A percentile compares a stretch with the other conserved stretches of the same genome.
Evolutionary conservation across 495 filamentous ascomycete species (phyloP).

Genomic region (Penicillium verhagenii): DNA sequence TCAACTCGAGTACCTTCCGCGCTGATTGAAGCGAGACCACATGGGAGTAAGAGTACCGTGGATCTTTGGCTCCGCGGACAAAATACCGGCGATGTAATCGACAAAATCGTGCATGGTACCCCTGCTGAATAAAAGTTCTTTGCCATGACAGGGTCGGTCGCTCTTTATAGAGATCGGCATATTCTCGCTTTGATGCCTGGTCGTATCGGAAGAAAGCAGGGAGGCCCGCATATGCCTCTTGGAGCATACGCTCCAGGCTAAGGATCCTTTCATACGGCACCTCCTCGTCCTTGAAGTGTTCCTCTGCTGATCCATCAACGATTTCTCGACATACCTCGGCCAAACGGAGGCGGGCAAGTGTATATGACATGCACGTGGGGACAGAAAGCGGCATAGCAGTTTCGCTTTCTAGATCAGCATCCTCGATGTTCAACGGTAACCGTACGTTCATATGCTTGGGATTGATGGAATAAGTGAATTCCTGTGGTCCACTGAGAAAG

Average conservation of each 20-base stretch:
- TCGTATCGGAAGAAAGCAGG: conserved; percentile 41
- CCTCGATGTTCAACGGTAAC: conserved; percentile 35
- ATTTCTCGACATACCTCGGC: conserved; percentile 42
- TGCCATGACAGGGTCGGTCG: conserved; percentile 42
- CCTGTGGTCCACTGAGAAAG: conserved; percentile 48
- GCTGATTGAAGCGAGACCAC: conserved; percentile 43
- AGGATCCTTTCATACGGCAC: conserved; percentile 39
- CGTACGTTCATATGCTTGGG: conserved; percentile 45
- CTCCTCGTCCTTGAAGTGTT: conserved; percentile 30
- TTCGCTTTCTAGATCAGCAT: conserved; percentile 15
- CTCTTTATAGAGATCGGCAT: conserved; percentile 30
- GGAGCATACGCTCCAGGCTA: conserved; percentile 33
- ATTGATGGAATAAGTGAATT: conserved; percentile 47
- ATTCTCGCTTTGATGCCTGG: conserved; percentile 28
- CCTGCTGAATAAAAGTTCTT: conserved; percentile 39
- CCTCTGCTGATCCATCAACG: conserved; percentile 32
- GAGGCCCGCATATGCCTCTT: conserved; percentile 22
- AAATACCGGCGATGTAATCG: conserved; percentile 45
- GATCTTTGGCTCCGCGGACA: conserved; percentile 39
- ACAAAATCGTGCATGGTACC: conserved; percentile 41
- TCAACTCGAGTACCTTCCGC: conserved; percentile 40
- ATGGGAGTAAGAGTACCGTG: conserved; percentile 46
- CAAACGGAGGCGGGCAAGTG: conserved; percentile 39
- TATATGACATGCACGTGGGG: conserved; percentile 47
- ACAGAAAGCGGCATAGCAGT: conserved; percentile 12